A percentile compares a stretch with the other conserved stretches of the same genome.
Evolutionary conservation across 495 filamentous ascomycete genomes (phyloP).

Genomic region (Cryomyces minteri): DNA sequence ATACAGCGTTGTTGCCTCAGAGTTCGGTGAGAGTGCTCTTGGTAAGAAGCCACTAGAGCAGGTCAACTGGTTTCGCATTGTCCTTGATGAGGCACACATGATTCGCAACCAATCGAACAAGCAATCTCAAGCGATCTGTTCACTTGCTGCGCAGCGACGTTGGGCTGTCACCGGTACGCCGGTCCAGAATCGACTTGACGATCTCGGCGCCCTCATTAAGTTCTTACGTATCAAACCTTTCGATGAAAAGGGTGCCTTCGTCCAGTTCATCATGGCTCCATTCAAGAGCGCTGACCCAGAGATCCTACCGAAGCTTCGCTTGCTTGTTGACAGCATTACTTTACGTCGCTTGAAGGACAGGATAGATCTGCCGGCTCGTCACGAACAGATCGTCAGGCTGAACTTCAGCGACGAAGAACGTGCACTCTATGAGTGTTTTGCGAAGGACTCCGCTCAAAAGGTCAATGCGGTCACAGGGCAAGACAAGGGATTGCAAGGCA

Average conservation of each 20-base stretch:
- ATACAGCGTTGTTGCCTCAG: constrained; percentile 71
- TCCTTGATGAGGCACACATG: constrained; percentile 87
- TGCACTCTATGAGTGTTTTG: constrained; percentile 40
- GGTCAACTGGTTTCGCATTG: constrained; percentile 86
- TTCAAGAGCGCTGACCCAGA: constrained; percentile 71
- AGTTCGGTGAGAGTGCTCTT: constrained; percentile 33
- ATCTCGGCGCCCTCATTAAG: constrained; percentile 74
- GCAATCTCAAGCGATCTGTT: constrained; percentile 67
- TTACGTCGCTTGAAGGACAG: constrained; percentile 83
- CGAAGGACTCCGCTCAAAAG: constrained; percentile 41
- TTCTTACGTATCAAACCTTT: constrained; percentile 81
- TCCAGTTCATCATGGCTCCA: constrained; percentile 57
- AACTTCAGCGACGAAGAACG: constrained; percentile 36
- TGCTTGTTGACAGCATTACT: constrained; percentile 87
- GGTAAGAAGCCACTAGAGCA: constrained; percentile 37
- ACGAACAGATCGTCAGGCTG: constrained; percentile 48
- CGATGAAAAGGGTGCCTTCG: constrained; percentile 54
- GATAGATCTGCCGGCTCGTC: constrained; percentile 60
- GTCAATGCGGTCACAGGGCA: constrained; percentile 32
- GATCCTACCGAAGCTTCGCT: constrained; percentile 64
- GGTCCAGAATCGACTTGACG: constrained; percentile 81
- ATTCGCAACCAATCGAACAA: constrained; percentile 71
- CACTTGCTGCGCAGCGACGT: constrained; percentile 60
- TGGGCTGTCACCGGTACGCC: constrained; percentile 95
- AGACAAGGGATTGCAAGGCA: constrained; percentile 47